Evolutionary conservation across 1,284 basidiomycete genomes (phyloP), one percentile per base, ranked within the genome.

Genomic region (Sporisorium scitamineum): DNA sequence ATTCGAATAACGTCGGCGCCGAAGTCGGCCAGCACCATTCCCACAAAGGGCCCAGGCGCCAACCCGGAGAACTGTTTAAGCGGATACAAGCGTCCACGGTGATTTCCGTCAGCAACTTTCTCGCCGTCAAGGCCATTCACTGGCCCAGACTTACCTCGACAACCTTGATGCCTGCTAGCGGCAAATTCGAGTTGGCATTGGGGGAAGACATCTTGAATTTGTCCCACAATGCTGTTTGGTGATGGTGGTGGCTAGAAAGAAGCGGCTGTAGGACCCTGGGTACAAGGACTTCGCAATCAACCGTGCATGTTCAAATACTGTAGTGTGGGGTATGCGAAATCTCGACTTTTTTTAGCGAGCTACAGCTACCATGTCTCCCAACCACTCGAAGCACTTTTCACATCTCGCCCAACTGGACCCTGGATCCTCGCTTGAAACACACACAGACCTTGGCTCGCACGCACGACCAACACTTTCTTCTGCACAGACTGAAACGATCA

Each of bases 11-110:
- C 93, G 56, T 89, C 89, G 16, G 93, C 93, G 2, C 93, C 93
- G 80, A 92, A 91, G 86, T 94, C 93, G 9, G 92, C 90, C 37
- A 94, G 88, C 48, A 94, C 85, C 60, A 94, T 88, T 70, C 87
- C 92, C 9, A 92, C 90, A 76, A 92, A 93, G 0, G 92, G 93
- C 1, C 90, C 92, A 2, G 93, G 93, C 6, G 92, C 93, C 16
- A 94, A 87, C n/a, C 93, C 93, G 27, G 91, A 92, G 80, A 94
- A 93, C 91, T 94, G 75, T 47, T 26, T 14, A 14, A 13, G 27
- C 18, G 14, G 6, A 11, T 18, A 10, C 11, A 34, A n/a, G 26
- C 20, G 22, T 27, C 2, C 13, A 54, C 4, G 2, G 34, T 31
- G 24, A 31, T 16, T 29, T 50, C 32, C 5, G 54, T 45, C 50